These are phyloP conservation scores for Tetradesmus lagerheimii DNA, from an alignment of 139 green algal genomes.

Conservation along the genomic window DNA sequence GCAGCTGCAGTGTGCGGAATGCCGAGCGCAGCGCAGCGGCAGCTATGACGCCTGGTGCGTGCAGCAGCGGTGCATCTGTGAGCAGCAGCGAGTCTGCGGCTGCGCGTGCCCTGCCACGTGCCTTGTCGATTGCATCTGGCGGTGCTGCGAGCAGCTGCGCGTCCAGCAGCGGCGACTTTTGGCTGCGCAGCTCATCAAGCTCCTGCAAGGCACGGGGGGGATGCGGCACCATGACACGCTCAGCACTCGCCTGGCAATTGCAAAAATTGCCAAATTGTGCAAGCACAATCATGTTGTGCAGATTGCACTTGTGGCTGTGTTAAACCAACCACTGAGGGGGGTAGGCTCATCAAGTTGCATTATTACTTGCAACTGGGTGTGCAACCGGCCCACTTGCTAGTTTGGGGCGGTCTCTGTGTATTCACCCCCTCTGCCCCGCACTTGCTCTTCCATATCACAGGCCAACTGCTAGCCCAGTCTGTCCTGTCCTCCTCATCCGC, in stretches of 20 bases:
- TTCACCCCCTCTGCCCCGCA: too few species aligned
- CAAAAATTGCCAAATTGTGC: not conserved
- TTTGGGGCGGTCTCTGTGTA: too few species aligned
- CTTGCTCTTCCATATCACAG: too few species aligned
- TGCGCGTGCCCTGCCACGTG: not conserved
- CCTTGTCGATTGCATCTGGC: slow-evolving; percentile 31
- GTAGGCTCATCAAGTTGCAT: too few species aligned
- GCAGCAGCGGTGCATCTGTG: slow-evolving; percentile 82
- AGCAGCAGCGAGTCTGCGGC: slow-evolving; percentile 79
- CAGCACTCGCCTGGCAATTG: not conserved
- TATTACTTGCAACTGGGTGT: too few species aligned
- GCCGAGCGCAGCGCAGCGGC: slow-evolving; percentile 66
- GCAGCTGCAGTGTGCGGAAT: slow-evolving; percentile 28
- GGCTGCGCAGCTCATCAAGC: slow-evolving; percentile 36
- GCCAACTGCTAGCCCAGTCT: too few species aligned
- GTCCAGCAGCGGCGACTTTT: slow-evolving; percentile 28
- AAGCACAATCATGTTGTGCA: too few species aligned
- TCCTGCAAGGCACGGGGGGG: not conserved
- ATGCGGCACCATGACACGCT: not conserved
- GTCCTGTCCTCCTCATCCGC: too few species aligned
- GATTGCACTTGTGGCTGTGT: too few species aligned
- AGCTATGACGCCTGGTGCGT: slow-evolving; percentile 70
- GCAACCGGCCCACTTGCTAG: too few species aligned
- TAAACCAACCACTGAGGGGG: too few species aligned
- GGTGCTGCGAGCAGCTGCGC: slow-evolving; percentile 24